A percentile compares a stretch with the other conserved stretches of the same genome.
phyloP scores from a whole-genome alignment of 768 basidiomycete species.

The Goffeauzyma gilvescens region DNA sequence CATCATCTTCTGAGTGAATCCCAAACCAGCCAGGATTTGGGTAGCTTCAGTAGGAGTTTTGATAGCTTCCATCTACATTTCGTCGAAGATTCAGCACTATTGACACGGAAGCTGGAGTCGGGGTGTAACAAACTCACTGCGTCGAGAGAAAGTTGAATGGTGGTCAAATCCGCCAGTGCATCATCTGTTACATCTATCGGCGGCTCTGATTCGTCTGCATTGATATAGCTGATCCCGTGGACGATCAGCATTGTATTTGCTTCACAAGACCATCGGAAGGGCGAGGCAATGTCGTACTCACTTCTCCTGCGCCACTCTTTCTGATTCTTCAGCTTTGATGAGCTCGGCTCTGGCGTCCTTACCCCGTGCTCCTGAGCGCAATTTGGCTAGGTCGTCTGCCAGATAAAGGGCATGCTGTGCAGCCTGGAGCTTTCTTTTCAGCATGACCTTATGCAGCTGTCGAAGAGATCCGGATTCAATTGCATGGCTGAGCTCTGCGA shows the following conservation, averaged over 20 bases:
- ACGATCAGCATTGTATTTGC: no score
- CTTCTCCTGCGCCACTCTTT: constrained; percentile 30
- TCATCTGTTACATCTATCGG: constrained; percentile 9
- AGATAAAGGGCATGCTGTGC: constrained; percentile 28
- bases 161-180: constrained; percentile 19
- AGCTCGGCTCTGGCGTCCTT: constrained; percentile 41
- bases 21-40: constrained; percentile 42
- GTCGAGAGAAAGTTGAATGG: constrained; percentile 22
- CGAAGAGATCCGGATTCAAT: constrained; percentile 14
- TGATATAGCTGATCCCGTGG: no score
- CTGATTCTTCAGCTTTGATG: constrained; percentile 36
- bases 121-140: constrained; percentile 15
- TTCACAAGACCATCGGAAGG: no score
- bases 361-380: constrained; percentile 43
- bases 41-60: constrained; percentile 35
- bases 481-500: constrained; percentile 18
- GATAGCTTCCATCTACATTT: constrained; percentile 19
- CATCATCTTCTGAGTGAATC: constrained; percentile 38
- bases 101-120: neutral
- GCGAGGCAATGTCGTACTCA: no score
- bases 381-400: constrained; percentile 37
- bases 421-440: constrained; percentile 10
- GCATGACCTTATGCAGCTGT: constrained; percentile 12
- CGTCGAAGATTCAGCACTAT: no score
- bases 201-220: no score